Evolutionary conservation across 108 stramenopile species (phyloP).

Genomic region (Nannochloropsis granulata): DNA sequence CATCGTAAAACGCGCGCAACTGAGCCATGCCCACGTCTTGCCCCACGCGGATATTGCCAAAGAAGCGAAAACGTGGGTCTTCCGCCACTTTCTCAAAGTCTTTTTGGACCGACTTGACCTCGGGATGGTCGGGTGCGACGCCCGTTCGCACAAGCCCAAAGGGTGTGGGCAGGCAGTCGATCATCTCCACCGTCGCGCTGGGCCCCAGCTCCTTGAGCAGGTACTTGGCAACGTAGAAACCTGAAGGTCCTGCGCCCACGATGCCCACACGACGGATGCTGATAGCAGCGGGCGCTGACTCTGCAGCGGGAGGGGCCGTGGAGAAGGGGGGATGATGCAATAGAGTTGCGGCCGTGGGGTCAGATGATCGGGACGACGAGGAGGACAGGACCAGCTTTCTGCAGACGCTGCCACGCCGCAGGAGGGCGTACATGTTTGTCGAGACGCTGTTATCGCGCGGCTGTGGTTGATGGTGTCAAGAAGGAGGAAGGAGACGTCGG

Average conservation of each 20-base stretch:
- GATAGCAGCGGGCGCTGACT: not conserved
- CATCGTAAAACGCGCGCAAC: constrained; percentile 9
- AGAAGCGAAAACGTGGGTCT: constrained; percentile 42
- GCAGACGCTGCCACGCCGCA: too few relatives aligned
- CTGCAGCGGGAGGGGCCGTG: not conserved
- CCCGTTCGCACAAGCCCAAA: constrained; percentile 87
- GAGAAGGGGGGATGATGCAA: not conserved
- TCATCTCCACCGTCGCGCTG: constrained; percentile 48
- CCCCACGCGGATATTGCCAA: constrained; percentile 54
- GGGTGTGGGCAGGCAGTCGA: constrained; percentile 74
- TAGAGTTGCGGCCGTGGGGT: not conserved
- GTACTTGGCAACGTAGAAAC: constrained; percentile 93
- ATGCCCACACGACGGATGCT: constrained; percentile 36
- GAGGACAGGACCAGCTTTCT: too few relatives aligned
- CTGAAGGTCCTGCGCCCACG: constrained; percentile 76
- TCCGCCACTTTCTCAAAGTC: constrained; percentile 53
- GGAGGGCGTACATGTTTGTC: too few relatives aligned
- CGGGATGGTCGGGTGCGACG: constrained; percentile 95
- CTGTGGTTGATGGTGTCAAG: too few relatives aligned
- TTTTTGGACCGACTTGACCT: constrained; percentile 86
- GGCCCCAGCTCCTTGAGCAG: constrained; percentile 33
- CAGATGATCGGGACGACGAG: too few relatives aligned
- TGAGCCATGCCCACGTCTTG: not conserved
- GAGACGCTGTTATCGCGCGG: too few relatives aligned
- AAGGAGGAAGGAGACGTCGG: too few relatives aligned